A percentile compares a stretch with the other conserved stretches of the same genome.
These are phyloP conservation scores for Debaryomycetaceae sp. DNA, from an alignment of 1,139 yeast genomes.

Conservation along the genomic window DNA sequence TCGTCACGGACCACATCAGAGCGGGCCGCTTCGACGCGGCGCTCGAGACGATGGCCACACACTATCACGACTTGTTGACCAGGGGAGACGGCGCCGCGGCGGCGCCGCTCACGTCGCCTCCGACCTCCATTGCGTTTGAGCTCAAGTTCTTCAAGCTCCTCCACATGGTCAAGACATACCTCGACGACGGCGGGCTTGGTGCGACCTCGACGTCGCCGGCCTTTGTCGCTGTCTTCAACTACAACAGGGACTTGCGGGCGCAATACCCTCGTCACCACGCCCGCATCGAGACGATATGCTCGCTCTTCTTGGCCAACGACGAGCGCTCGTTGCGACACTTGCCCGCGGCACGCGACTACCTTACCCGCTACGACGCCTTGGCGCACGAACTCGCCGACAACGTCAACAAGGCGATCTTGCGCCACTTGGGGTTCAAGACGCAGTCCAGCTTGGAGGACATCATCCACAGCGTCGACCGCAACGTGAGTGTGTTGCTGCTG, in stretches of 20 bases:
- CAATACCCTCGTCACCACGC: slow-evolving; percentile 14
- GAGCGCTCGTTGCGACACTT: slow-evolving; percentile 17
- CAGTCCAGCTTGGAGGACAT: slow-evolving; percentile 32
- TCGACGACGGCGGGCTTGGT: slow-evolving; percentile 17
- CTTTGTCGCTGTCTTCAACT: slow-evolving; percentile 22
- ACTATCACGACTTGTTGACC: slow-evolving; percentile 44
- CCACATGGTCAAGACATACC: slow-evolving; percentile 18
- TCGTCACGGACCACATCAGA: slow-evolving; percentile 41
- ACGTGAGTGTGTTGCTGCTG: slow-evolving; percentile 28
- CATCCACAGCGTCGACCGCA: slow-evolving; percentile 27
- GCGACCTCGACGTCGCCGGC: slow-evolving; percentile 9
- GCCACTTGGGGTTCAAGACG: slow-evolving; percentile 22
- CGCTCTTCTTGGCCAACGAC: slow-evolving; percentile 27
- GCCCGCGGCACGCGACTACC: slow-evolving; percentile 17
- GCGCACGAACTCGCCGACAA: slow-evolving; percentile 17
- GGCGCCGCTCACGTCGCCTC: neutral
- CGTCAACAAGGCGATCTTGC: slow-evolving; percentile 28
- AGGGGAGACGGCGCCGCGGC: slow-evolving; percentile 1
- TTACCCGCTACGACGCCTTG: slow-evolving; percentile 20
- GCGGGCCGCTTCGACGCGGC: slow-evolving; percentile 48
- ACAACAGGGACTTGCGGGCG: slow-evolving; percentile 44
- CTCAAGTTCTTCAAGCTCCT: slow-evolving; percentile 50
- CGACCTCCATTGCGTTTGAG: slow-evolving; percentile 42
- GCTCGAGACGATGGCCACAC: slow-evolving; percentile 33
- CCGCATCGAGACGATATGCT: slow-evolving; percentile 22